phyloP scores from a whole-genome alignment of 163 green algal species.

The Chlorella variabilis region DNA sequence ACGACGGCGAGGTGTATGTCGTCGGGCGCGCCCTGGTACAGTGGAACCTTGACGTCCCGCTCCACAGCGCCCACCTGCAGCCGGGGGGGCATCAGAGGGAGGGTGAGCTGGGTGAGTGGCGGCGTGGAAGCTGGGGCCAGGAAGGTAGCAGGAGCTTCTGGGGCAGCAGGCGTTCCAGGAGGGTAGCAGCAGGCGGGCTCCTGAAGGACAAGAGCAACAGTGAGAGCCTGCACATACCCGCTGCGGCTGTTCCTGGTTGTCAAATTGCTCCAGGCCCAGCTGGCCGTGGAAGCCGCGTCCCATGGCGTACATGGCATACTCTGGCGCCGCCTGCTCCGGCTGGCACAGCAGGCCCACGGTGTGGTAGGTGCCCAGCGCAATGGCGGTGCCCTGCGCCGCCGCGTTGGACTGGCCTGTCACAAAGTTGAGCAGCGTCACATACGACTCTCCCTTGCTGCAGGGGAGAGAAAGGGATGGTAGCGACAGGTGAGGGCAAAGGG shows the following conservation, averaged over 20 bases:
- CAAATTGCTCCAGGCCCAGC: slow-evolving; percentile 69
- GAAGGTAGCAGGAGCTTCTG: background rate
- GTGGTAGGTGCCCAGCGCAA: slow-evolving; percentile 81
- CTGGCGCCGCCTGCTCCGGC: background rate
- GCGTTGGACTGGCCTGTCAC: slow-evolving; percentile 76
- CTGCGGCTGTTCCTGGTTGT: slow-evolving; percentile 46
- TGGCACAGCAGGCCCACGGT: slow-evolving; percentile 65
- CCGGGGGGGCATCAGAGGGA: background rate
- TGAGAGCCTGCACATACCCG: slow-evolving; percentile 33
- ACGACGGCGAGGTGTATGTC: slow-evolving; percentile 82
- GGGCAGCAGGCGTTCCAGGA: background rate
- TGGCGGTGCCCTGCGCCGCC: slow-evolving; percentile 77
- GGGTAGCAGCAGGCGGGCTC: background rate
- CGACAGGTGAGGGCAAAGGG: no score
- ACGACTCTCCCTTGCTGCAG: slow-evolving; percentile 69
- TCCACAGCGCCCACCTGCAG: slow-evolving; percentile 11
- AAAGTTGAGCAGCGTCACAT: slow-evolving; percentile 75
- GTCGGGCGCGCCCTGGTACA: slow-evolving; percentile 62
- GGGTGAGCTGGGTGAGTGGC: background rate
- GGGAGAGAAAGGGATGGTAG: background rate
- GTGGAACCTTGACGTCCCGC: slow-evolving; percentile 34
- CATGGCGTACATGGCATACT: slow-evolving; percentile 71
- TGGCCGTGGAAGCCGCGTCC: slow-evolving; percentile 89
- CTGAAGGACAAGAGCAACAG: no score
- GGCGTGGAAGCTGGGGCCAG: no score